Conservation (phyloP, 2,329 filamentous ascomycete species). For the Calonectria multiphialidica region DNA sequence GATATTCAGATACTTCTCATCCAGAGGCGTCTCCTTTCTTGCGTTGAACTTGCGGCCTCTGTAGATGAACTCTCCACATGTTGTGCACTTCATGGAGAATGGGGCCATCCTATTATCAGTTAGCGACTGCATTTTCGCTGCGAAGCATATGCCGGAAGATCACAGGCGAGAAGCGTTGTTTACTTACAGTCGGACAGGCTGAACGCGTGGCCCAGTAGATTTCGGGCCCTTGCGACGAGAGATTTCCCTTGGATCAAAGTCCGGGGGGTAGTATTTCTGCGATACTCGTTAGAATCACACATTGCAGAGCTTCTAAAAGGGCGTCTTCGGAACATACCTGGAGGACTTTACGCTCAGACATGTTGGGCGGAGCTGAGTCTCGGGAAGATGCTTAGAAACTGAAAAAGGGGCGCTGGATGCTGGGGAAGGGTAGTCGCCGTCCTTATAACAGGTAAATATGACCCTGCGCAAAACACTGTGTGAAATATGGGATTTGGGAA, state of each 20-base stretch:
- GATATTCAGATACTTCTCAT: constrained; percentile 90
- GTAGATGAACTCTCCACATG: constrained; percentile 84
- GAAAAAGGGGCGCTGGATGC: neutral
- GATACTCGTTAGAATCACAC: neutral
- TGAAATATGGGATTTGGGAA: neutral
- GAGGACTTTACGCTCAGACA: constrained; percentile 91
- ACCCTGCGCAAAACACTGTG: no score
- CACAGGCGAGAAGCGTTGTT: neutral
- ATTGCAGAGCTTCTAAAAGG: neutral
- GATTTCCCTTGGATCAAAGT: constrained; percentile 92
- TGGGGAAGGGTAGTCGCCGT: neutral
- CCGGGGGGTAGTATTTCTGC: constrained; percentile 74
- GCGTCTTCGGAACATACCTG: constrained; percentile 36
- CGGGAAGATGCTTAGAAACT: neutral
- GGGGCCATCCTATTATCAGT: constrained; percentile 66
- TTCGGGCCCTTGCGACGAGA: constrained; percentile 78
- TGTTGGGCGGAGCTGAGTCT: constrained; percentile 53
- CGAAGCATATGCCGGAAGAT: neutral
- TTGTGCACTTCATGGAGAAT: constrained; percentile 58
- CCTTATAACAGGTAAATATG: no score
- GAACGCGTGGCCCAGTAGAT: constrained; percentile 80
- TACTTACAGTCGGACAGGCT: constrained; percentile 79
- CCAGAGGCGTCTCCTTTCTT: constrained; percentile 88
- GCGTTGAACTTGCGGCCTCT: constrained; percentile 96
- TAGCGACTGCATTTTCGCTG: neutral